These are phyloP conservation scores for Entomortierella chlamydospora DNA, from an alignment of 192 early-diverging fungal genomes.

Conservation along the genomic window DNA sequence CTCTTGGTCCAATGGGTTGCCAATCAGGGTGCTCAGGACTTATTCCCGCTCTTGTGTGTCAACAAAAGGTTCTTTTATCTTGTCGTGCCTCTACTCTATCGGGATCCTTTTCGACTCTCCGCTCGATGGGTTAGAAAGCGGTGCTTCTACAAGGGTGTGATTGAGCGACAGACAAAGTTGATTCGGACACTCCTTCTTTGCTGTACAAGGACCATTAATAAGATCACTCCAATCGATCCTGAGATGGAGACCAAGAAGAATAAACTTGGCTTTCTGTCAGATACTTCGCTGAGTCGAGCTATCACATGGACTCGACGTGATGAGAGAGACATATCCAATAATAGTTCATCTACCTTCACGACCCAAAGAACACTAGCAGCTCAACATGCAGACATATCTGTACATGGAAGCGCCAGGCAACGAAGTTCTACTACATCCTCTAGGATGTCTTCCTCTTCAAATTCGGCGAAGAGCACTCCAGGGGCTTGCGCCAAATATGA, in stretches of 20 bases:
- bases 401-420: background rate
- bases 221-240: slow-evolving; percentile 9
- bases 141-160: slow-evolving; percentile 36
- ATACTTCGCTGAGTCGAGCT: slow-evolving; percentile 3
- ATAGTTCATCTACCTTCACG: background rate
- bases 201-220: slow-evolving; percentile 35
- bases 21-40: slow-evolving; percentile 18
- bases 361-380: background rate
- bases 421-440: background rate
- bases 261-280: slow-evolving; percentile 2
- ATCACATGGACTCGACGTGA: background rate
- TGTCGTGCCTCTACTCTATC: slow-evolving; percentile 35
- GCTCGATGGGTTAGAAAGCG: slow-evolving; percentile 39
- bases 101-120: slow-evolving; percentile 33
- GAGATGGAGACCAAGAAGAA: slow-evolving; percentile 4
- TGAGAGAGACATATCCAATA: background rate
- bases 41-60: slow-evolving; percentile 37
- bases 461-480: background rate
- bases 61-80: slow-evolving; percentile 40
- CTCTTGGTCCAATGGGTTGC: slow-evolving; percentile 34
- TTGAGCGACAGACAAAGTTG: slow-evolving; percentile 40
- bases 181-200: slow-evolving; percentile 39
- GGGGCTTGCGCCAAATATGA: background rate
- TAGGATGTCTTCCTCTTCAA: background rate
- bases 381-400: slow-evolving; percentile 6